Evolutionary conservation across 805 yeast species (phyloP).

Genomic region (Yarrowia hollandica): DNA sequence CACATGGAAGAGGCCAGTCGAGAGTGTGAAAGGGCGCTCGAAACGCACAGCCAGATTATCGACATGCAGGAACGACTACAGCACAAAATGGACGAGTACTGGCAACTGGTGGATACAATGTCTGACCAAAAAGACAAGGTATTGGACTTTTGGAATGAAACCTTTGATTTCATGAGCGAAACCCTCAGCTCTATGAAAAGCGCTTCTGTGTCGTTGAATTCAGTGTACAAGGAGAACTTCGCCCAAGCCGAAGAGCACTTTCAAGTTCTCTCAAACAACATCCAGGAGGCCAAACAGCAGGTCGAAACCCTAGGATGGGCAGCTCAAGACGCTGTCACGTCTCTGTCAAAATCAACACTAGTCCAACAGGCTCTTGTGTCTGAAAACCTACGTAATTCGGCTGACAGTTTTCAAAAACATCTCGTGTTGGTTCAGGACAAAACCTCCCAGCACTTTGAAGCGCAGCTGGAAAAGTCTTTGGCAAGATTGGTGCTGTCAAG

Average conservation of each 20-base stretch:
- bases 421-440: neutral
- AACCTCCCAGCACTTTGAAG: neutral
- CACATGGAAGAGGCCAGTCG: slow-evolving; percentile 20
- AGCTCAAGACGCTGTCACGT: neutral
- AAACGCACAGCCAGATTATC: slow-evolving; percentile 29
- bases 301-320: neutral
- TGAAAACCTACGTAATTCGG: neutral
- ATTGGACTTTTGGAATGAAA: slow-evolving; percentile 3
- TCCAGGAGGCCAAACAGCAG: neutral
- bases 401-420: neutral
- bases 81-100: neutral
- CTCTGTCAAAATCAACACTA: neutral
- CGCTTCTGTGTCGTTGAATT: neutral
- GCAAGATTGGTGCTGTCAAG: neutral
- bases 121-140: neutral
- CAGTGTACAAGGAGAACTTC: neutral
- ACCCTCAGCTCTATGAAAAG: neutral
- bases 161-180: slow-evolving; percentile 2
- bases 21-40: slow-evolving; percentile 17
- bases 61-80: slow-evolving; percentile 28
- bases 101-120: neutral
- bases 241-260: neutral
- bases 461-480: neutral
- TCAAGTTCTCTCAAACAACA: neutral
- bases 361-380: neutral